A percentile compares a stretch with the other conserved stretches of the same genome.
Evolutionary conservation across 805 yeast species (phyloP).

Genomic region (Pichia ethanolica): DNA sequence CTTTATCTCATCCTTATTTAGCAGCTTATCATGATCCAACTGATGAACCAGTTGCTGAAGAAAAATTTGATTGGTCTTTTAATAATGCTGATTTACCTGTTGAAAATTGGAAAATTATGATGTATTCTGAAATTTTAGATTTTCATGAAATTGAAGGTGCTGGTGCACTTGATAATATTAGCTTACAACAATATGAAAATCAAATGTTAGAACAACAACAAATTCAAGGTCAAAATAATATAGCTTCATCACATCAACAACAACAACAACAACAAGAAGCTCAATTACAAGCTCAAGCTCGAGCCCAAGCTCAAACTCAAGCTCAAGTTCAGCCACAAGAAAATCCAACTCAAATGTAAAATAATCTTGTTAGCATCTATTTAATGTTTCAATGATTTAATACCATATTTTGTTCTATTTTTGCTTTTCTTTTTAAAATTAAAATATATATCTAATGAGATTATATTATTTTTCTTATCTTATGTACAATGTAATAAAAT

Average conservation of each 20-base stretch:
- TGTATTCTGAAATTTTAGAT: slow-evolving; percentile 94
- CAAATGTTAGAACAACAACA: slow-evolving; percentile 23
- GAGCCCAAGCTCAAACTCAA: background rate
- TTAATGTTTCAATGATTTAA: too few species aligned
- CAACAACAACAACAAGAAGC: background rate
- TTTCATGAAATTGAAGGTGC: slow-evolving; percentile 79
- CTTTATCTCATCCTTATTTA: slow-evolving; percentile 83
- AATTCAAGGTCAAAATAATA: slow-evolving; percentile 10
- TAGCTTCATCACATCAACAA: slow-evolving; percentile 7
- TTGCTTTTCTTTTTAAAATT: too few species aligned
- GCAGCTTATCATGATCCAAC: slow-evolving; percentile 95
- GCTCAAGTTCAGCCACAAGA: background rate
- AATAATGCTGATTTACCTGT: slow-evolving; percentile 97
- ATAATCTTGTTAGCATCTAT: too few species aligned
- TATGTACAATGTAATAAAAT: too few species aligned
- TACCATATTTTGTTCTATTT: too few species aligned
- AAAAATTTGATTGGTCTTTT: slow-evolving; percentile 95
- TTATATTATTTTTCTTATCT: too few species aligned
- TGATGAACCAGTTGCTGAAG: slow-evolving; percentile 92
- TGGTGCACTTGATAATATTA: slow-evolving; percentile 18
- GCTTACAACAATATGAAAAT: slow-evolving; percentile 14
- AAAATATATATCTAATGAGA: too few species aligned
- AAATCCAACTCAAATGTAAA: too few species aligned
- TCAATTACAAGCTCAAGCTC: background rate
- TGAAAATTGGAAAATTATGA: slow-evolving; percentile 98